phyloP scores from a whole-genome alignment of 768 basidiomycete genomes.

The Rhizopogon vesiculosus region DNA sequence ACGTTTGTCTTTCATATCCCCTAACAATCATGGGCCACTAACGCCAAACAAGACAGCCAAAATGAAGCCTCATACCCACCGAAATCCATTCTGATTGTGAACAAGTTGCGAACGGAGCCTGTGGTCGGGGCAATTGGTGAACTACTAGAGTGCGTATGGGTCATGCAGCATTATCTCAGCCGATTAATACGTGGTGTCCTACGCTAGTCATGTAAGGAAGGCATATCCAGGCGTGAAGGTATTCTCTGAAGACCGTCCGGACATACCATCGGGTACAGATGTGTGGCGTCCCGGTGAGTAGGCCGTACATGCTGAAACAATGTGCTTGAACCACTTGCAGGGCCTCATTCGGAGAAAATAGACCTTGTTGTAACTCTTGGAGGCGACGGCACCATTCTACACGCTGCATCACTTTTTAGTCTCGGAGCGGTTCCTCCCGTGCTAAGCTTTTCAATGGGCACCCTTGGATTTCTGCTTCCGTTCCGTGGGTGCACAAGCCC shows the following conservation, averaged over 20 bases:
- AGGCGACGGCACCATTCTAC: constrained; percentile 93
- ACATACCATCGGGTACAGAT: constrained; percentile 60
- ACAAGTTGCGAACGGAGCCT: constrained; percentile 74
- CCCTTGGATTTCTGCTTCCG: constrained; percentile 87
- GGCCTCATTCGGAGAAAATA: constrained; percentile 55
- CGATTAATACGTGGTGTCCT: constrained; percentile 1
- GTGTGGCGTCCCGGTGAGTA: constrained; percentile 61
- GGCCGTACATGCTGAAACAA: neutral
- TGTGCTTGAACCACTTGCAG: constrained; percentile 17
- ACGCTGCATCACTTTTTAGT: constrained; percentile 88
- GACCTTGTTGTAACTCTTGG: constrained; percentile 89
- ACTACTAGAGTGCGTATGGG: constrained; percentile 53
- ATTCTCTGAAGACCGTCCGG: constrained; percentile 61
- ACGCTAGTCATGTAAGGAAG: constrained; percentile 47
- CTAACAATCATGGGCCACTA: constrained; percentile 11
- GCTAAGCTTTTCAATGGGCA: constrained; percentile 64
- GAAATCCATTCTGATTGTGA: constrained; percentile 69
- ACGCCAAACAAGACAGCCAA: constrained; percentile 19
- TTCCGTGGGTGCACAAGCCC: constrained; percentile 61
- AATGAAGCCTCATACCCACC: constrained; percentile 33
- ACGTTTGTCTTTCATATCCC: constrained; percentile 1
- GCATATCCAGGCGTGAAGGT: constrained; percentile 59
- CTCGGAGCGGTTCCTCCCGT: constrained; percentile 90
- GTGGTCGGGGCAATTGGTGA: constrained; percentile 75
- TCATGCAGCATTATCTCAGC: neutral